Conservation (phyloP, 2,329 filamentous ascomycete species). For the Exophiala alcalophila region DNA sequence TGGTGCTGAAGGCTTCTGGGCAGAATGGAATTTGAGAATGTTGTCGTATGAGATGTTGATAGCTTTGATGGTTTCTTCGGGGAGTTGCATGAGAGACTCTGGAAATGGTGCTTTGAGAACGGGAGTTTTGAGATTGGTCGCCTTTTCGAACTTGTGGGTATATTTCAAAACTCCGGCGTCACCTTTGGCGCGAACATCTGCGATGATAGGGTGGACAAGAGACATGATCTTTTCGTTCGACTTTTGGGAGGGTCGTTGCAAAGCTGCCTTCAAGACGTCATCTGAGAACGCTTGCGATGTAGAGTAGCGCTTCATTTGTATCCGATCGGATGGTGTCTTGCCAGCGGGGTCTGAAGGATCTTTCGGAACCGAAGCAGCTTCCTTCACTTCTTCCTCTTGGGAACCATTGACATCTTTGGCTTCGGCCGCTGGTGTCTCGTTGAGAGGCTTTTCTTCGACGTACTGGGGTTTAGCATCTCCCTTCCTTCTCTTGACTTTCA, state of each 20-base stretch:
- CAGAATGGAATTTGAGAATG: constrained; percentile 88
- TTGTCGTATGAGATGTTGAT: constrained; percentile 94
- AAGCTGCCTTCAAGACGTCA: constrained; percentile 65
- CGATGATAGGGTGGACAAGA: constrained; percentile 87
- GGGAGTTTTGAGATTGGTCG: constrained; percentile 81
- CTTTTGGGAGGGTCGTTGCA: constrained; percentile 88
- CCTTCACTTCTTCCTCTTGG: constrained; percentile 36
- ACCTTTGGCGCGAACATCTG: constrained; percentile 76
- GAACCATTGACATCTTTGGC: constrained; percentile 18
- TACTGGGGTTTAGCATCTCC: constrained; percentile 94
- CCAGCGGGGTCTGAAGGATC: constrained; percentile 51
- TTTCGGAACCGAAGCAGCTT: constrained; percentile 53
- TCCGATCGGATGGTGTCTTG: constrained; percentile 53
- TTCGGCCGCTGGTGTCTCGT: constrained; percentile 35
- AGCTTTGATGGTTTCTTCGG: constrained; percentile 80
- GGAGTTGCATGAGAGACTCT: constrained; percentile 76
- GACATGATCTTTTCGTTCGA: constrained; percentile 91
- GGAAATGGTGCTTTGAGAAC: constrained; percentile 90
- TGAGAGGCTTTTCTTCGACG: constrained; percentile 62
- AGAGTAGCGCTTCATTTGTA: constrained; percentile 77
- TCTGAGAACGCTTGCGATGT: constrained; percentile 48
- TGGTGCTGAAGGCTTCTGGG: constrained; percentile 79
- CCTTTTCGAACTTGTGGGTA: constrained; percentile 97
- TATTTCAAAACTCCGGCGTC: constrained; percentile 88
- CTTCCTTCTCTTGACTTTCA: constrained; percentile 89